Percentiles rank a stretch among this genome's conserved stretches.
phyloP scores from a whole-genome alignment of 169 alveolate genomes.

The Plasmodium coatneyi region DNA sequence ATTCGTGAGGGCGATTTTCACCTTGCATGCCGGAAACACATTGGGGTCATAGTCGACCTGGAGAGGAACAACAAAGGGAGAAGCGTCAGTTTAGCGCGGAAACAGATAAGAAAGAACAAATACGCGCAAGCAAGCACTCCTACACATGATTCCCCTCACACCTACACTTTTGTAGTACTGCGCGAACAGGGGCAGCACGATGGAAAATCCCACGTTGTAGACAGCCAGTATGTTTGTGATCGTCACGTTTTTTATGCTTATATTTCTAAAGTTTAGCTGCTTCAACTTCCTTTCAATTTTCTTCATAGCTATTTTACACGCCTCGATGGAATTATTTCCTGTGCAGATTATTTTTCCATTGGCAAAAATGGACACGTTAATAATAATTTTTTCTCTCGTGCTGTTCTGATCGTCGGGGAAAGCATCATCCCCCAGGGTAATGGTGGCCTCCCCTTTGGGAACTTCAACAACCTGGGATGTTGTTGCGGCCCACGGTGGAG shows the following conservation, averaged over 20 bases:
- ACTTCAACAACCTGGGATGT: background rate
- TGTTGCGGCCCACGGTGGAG: background rate
- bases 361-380: conserved; percentile 83
- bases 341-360: conserved; percentile 84
- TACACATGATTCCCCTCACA: background rate
- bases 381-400: conserved; percentile 53
- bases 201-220: conserved; percentile 75
- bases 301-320: conserved; percentile 81
- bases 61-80: background rate
- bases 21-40: conserved; percentile 72
- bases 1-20: conserved; percentile 52
- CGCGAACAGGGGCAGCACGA: conserved; percentile 79
- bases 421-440: background rate
- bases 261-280: conserved; percentile 76
- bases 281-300: conserved; percentile 82
- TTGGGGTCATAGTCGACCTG: conserved; percentile 74
- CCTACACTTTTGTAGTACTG: conserved; percentile 73
- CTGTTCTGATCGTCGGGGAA: background rate
- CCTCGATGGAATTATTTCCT: conserved; percentile 81
- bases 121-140: background rate
- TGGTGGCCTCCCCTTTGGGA: background rate
- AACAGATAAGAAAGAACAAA: background rate
- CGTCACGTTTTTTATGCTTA: conserved; percentile 61
- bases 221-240: conserved; percentile 83
- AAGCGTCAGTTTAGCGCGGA: background rate